Evolutionary conservation across 371 early-diverging fungal genomes (phyloP).

Genomic region (Chytridium lagenaria): DNA sequence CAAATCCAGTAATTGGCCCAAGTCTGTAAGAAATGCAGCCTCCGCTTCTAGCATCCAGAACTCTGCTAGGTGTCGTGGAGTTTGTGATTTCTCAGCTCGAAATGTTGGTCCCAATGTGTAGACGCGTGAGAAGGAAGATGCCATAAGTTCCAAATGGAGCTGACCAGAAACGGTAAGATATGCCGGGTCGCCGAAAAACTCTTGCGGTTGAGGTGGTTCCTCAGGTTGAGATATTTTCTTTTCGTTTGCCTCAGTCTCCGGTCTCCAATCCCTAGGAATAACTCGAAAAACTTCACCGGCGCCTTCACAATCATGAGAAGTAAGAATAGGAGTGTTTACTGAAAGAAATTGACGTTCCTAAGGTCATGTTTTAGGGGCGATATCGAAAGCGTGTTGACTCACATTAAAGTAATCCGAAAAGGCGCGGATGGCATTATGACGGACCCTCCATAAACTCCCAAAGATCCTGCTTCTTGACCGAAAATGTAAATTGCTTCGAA

Average conservation of each 20-base stretch:
- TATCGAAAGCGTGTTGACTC: no score
- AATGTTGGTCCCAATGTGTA: slow-evolving; percentile 89
- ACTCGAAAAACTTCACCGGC: slow-evolving; percentile 87
- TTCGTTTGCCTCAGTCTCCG: neutral
- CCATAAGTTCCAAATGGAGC: slow-evolving; percentile 84
- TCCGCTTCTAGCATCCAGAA: slow-evolving; percentile 98
- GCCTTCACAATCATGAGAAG: no score
- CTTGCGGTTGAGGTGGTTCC: slow-evolving; percentile 44
- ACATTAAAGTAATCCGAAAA: no score
- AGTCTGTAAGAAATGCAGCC: slow-evolving; percentile 69
- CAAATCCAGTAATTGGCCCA: slow-evolving; percentile 50
- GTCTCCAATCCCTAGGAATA: neutral
- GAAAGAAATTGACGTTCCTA: no score
- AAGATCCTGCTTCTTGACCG: no score
- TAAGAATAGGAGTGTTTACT: no score
- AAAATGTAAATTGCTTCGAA: no score
- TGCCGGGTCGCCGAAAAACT: slow-evolving; percentile 73
- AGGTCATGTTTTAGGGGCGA: no score
- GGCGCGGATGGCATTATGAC: no score
- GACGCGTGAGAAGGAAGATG: slow-evolving; percentile 77
- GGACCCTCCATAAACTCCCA: no score
- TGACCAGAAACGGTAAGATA: slow-evolving; percentile 91
- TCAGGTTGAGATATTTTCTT: neutral
- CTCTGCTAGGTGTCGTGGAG: slow-evolving; percentile 89
- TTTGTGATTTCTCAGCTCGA: slow-evolving; percentile 84